phyloP scores from a whole-genome alignment of 345 rosid genomes.

The rapeseed (Brassica napus) region Da-Ae NC_063442.1:31080001-31080500 shows the following conservation, averaged over 20 bases:
- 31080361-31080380: constrained; percentile 64
- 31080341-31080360: constrained; percentile 98
- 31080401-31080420: constrained; percentile 90
- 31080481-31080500: constrained; percentile 63
- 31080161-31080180: constrained; percentile 98
- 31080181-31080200: constrained; percentile 74
- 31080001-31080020: constrained; percentile 31
- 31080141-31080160: constrained; percentile 97
- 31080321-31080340: constrained; percentile 87
- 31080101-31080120: constrained; percentile 50
- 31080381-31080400: constrained; percentile 80
- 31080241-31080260: constrained; percentile 70
- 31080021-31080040: constrained; percentile 8
- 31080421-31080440: constrained; percentile 74
- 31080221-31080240: constrained; percentile 95
- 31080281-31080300: constrained; percentile 99
- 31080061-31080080: neutral
- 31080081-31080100: neutral
- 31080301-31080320: constrained; percentile 84
- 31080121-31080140: constrained; percentile 99
- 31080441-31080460: constrained; percentile 93
- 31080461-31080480: constrained; percentile 98
- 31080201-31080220: constrained; percentile 86
- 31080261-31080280: constrained; percentile 85
- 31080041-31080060: constrained; percentile 20